phyloP scores from a whole-genome alignment of 495 filamentous ascomycete species.

The Hypomontagnella monticulosa region DNA sequence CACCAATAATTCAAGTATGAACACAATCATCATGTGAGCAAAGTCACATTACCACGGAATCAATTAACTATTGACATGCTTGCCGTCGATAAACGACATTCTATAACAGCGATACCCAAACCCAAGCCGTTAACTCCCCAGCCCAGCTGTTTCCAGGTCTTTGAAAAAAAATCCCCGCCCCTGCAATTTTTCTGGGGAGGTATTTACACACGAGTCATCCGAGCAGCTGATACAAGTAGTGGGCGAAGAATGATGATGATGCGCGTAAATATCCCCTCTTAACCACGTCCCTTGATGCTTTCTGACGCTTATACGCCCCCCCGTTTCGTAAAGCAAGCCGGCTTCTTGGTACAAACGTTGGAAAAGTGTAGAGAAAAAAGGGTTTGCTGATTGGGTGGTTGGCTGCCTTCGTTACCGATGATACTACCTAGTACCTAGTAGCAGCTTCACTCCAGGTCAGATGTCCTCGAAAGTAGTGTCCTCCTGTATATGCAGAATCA shows the following conservation, averaged over 20 bases:
- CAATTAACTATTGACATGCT: constrained; percentile 40
- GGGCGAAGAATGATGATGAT: constrained; percentile 11
- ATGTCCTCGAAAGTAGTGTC: constrained; percentile 28
- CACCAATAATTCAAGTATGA: no score
- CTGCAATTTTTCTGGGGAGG: constrained; percentile 16
- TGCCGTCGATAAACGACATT: constrained; percentile 14
- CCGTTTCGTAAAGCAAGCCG: constrained; percentile 24
- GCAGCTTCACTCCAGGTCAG: constrained; percentile 20
- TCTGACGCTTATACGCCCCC: constrained; percentile 33
- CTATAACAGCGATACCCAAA: constrained; percentile 25
- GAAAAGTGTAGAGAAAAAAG: constrained; percentile 31
- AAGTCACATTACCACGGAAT: constrained; percentile 12
- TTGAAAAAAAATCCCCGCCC: constrained; percentile 25
- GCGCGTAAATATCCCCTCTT: constrained; percentile 21
- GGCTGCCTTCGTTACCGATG: constrained; percentile 5
- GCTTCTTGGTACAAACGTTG: constrained; percentile 33
- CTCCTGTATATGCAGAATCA: constrained; percentile 40
- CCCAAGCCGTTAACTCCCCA: constrained; percentile 40
- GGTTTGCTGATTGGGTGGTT: constrained; percentile 14
- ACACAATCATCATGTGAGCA: neutral
- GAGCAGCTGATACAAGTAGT: constrained; percentile 36
- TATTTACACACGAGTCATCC: constrained; percentile 43
- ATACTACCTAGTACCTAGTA: constrained; percentile 18
- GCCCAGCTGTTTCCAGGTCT: constrained; percentile 43
- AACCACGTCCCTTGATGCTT: constrained; percentile 43